Base-by-base conservation (phyloP, 306 rosid genomes). In the Alnus rubra region DNA sequence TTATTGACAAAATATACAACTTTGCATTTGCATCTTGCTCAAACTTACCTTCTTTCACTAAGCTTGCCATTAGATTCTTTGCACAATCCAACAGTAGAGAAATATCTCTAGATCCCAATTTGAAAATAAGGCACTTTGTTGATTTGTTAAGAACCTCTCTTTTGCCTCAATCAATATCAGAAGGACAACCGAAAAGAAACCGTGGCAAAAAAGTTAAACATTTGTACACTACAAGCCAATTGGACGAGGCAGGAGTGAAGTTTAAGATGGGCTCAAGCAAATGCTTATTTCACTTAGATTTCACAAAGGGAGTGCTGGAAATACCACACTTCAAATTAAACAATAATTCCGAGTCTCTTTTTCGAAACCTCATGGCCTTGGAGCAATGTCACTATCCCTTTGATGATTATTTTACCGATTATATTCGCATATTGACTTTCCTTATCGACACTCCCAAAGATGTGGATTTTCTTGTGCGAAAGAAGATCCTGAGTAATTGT, bases 11-110 rank as follows among this genome's bases (percentile, higher is more conserved):
- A 49, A 13, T 65, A 64, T 8, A 64, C 54, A 12, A 33, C 14
- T 65, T 64, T 55, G 31, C 30, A 55, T n/a, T 6, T 55, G 28
- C 2, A 55, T 55, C 30, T n/a, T 9, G 0, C 1, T 54, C 15
- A 8, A 16, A 18, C 62, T 0, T 5, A 9, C 4, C 7, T n/a
- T 7, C 1, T 2, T 55, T 55, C 2, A 2, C 5, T n/a, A 0
- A n/a, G 0, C 62, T n/a, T n/a, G 2, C 62, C 19, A 0, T 18
- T 0, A 7, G 4, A 0, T n/a, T 4, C 49, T 18, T 54, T 54
- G 1, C 1, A 2, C 0, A 0, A 2, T 5, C 1, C 60, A 1
- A 54, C 7, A 18, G 5, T 1, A 0, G 5, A 54, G 0, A 4
- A 1, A 0, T 15, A 9, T 0, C 30, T 0, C 28, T 23, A 0